Evolutionary conservation across 1,284 basidiomycete species (phyloP).

Genomic region (Entoloma clypeatum): DNA sequence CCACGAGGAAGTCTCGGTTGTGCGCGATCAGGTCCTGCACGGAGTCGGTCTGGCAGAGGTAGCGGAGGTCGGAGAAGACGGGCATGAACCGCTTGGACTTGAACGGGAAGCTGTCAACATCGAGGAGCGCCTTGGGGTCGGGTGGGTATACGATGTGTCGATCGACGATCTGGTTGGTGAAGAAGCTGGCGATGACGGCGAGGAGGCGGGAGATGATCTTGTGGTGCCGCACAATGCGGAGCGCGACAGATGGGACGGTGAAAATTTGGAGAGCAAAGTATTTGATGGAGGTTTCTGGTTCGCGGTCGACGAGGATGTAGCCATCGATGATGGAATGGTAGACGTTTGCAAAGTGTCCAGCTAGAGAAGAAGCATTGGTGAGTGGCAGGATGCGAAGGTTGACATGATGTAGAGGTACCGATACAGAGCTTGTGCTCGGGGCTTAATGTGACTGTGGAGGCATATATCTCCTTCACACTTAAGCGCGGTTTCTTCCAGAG

Average conservation of each 20-base stretch:
- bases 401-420: constrained; percentile 47
- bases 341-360: constrained; percentile 78
- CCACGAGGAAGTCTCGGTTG: constrained; percentile 56
- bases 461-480: constrained; percentile 79
- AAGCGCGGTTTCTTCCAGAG: constrained; percentile 84
- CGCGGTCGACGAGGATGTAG: constrained; percentile 87
- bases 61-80: constrained; percentile 82
- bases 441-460: constrained; percentile 70
- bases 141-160: constrained; percentile 58
- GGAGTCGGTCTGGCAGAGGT: constrained; percentile 69
- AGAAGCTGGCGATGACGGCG: constrained; percentile 81
- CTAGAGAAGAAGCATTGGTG: constrained; percentile 43
- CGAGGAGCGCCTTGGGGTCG: constrained; percentile 43
- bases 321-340: constrained; percentile 88
- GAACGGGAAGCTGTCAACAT: constrained; percentile 83
- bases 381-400: constrained; percentile 4
- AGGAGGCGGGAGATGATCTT: constrained; percentile 75
- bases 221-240: constrained; percentile 73
- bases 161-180: constrained; percentile 77
- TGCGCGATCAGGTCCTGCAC: constrained; percentile 75
- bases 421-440: constrained; percentile 75
- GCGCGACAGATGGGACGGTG: constrained; percentile 81
- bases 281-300: constrained; percentile 90
- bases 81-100: constrained; percentile 93
- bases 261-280: constrained; percentile 90